Evolutionary conservation across 2,329 filamentous ascomycete species (phyloP).

Genomic region (Aureobasidium sp.): DNA sequence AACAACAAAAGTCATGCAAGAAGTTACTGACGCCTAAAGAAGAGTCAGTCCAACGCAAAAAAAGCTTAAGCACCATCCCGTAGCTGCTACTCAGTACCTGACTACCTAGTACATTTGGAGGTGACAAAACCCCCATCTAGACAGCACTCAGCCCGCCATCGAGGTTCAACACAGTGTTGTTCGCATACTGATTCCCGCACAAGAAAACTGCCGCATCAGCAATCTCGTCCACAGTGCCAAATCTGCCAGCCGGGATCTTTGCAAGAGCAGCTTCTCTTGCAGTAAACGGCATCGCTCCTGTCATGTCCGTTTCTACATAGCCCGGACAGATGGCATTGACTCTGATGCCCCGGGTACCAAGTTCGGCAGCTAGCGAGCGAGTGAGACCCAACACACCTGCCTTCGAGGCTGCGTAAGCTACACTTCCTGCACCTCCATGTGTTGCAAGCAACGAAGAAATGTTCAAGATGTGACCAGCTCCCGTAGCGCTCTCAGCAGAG

Average conservation of each 20-base stretch:
- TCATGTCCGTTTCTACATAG: slow-evolving; percentile 19
- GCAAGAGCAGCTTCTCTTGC: slow-evolving; percentile 31
- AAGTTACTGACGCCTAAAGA: no score
- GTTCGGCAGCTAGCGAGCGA: slow-evolving; percentile 14
- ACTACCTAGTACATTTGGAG: no score
- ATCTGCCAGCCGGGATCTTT: slow-evolving; percentile 33
- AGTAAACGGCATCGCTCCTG: slow-evolving; percentile 37
- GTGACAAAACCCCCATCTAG: no score
- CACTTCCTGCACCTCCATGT: slow-evolving; percentile 57
- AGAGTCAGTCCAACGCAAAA: no score
- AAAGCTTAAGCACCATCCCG: no score
- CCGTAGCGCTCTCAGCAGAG: slow-evolving; percentile 13
- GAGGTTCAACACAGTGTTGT: slow-evolving; percentile 78
- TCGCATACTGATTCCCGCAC: slow-evolving; percentile 66
- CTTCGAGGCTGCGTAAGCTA: slow-evolving; percentile 34
- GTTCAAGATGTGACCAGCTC: slow-evolving; percentile 56
- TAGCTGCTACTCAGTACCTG: no score
- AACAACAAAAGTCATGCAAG: no score
- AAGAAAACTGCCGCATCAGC: slow-evolving; percentile 43
- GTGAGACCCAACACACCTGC: slow-evolving; percentile 17
- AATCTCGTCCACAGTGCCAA: slow-evolving; percentile 40
- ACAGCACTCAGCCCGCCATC: slow-evolving; percentile 71
- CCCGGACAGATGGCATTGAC: slow-evolving; percentile 47
- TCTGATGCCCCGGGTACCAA: slow-evolving; percentile 51
- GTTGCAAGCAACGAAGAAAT: slow-evolving; percentile 66